Evolutionary conservation across 2,329 filamentous ascomycete species (phyloP).

Genomic region (Talaromyces amestolkiae): DNA sequence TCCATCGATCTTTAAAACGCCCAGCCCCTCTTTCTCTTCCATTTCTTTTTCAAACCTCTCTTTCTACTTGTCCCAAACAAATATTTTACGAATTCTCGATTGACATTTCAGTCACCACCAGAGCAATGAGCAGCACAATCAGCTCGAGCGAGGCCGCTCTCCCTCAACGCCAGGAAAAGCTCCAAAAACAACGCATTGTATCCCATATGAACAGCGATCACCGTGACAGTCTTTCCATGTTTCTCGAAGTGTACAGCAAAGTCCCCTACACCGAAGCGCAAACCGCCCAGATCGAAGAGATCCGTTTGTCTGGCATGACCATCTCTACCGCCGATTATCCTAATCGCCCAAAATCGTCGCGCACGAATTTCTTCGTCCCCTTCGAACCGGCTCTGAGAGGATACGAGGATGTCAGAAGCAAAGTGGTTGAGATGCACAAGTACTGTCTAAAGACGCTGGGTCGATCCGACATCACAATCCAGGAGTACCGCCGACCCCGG

Average conservation of each 20-base stretch:
- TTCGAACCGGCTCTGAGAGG: conserved; percentile 69
- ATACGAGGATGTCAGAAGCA: conserved; percentile 65
- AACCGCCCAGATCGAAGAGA: conserved; percentile 61
- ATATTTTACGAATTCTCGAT: no score
- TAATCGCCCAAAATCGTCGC: conserved; percentile 19
- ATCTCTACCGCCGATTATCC: conserved; percentile 51
- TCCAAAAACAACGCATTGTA: conserved; percentile 62
- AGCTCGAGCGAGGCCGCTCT: not conserved
- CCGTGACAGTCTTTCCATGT: conserved; percentile 68
- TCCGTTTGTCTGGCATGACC: conserved; percentile 62
- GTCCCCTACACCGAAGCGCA: conserved; percentile 57
- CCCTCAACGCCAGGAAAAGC: conserved; percentile 13
- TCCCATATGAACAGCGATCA: conserved; percentile 88
- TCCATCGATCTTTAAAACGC: not conserved
- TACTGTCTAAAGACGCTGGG: conserved; percentile 60
- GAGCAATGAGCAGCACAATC: conserved; percentile 1
- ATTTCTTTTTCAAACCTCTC: no score
- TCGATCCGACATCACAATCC: conserved; percentile 56
- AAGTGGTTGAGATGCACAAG: conserved; percentile 71
- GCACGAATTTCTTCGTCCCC: conserved; percentile 52
- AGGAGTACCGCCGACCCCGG: conserved; percentile 51
- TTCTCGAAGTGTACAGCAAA: conserved; percentile 69
- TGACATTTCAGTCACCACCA: not conserved
- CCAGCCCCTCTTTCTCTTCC: not conserved
- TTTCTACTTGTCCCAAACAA: no score